Conservation (phyloP, 768 basidiomycete species). For the Collybia sp. region DNA sequence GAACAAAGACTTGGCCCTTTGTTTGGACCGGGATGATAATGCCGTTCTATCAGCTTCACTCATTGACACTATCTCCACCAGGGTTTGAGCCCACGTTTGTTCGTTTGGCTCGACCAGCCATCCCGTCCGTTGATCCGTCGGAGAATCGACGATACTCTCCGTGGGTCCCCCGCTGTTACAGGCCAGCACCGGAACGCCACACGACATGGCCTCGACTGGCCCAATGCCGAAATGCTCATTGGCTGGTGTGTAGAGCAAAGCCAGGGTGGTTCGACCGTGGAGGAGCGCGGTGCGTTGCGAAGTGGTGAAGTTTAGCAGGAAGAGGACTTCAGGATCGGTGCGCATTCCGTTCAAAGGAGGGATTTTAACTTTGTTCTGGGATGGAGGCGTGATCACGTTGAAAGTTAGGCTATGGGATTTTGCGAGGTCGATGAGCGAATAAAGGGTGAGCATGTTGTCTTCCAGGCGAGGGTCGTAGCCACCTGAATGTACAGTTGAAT, state of each 20-base stretch:
- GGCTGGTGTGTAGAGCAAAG: constrained; percentile 85
- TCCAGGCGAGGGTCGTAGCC: constrained; percentile 87
- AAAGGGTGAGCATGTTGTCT: constrained; percentile 76
- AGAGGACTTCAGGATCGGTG: constrained; percentile 58
- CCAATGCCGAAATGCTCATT: constrained; percentile 99
- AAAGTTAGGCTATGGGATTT: constrained; percentile 53
- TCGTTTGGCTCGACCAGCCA: constrained; percentile 66
- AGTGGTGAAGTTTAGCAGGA: constrained; percentile 91
- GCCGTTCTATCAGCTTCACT: constrained; percentile 32
- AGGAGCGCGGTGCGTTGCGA: constrained; percentile 81
- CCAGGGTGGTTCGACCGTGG: constrained; percentile 56
- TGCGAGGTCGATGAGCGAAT: constrained; percentile 54
- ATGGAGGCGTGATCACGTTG: constrained; percentile 45
- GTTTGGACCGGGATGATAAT: constrained; percentile 51
- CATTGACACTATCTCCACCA: constrained; percentile 55
- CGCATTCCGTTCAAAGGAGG: constrained; percentile 37
- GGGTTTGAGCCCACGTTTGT: constrained; percentile 64
- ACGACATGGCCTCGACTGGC: constrained; percentile 92
- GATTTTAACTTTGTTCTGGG: constrained; percentile 21
- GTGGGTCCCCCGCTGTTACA: constrained; percentile 86
- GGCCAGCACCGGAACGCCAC: constrained; percentile 86
- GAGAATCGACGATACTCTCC: constrained; percentile 61
- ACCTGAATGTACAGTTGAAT: constrained; percentile 36
- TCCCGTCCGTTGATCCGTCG: constrained; percentile 56
- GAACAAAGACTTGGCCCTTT: constrained; percentile 62